Conservation (phyloP, 75 land plant genomes). For the Isoetes taiwanensis region DNA sequence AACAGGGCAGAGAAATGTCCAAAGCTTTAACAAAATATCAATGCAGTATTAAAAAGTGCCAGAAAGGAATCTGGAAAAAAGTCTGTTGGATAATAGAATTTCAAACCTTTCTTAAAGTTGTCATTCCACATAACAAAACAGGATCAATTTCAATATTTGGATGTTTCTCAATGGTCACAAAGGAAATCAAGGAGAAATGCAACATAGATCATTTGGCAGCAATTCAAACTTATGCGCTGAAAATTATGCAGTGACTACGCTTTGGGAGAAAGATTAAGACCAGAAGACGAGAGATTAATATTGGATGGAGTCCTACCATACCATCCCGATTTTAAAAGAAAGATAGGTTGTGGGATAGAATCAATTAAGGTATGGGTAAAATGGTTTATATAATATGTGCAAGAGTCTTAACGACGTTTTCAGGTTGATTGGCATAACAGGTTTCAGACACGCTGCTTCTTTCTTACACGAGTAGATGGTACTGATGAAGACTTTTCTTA, state of each 20-base stretch:
- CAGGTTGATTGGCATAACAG: constrained; percentile 47
- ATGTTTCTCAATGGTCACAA: too few relatives aligned
- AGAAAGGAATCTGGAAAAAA: too few relatives aligned
- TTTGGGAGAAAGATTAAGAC: constrained; percentile 34
- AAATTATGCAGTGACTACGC: constrained; percentile 19
- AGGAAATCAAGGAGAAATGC: too few relatives aligned
- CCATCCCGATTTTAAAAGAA: constrained; percentile 46
- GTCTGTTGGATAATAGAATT: too few relatives aligned
- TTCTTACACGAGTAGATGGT: constrained; percentile 62
- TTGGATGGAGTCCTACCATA: constrained; percentile 36
- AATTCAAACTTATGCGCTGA: too few relatives aligned
- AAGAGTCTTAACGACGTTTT: neutral
- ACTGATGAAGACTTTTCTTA: constrained; percentile 63
- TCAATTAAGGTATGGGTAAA: constrained; percentile 12
- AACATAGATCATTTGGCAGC: too few relatives aligned
- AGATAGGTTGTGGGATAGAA: constrained; percentile 51
- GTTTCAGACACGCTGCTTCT: constrained; percentile 57
- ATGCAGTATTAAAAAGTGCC: too few relatives aligned
- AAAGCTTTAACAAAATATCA: too few relatives aligned
- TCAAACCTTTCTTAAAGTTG: too few relatives aligned
- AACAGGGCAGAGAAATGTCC: too few relatives aligned
- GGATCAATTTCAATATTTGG: too few relatives aligned
- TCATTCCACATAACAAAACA: too few relatives aligned
- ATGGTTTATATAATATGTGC: neutral
- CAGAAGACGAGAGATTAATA: constrained; percentile 33